Evolutionary conservation across 768 basidiomycete genomes (phyloP).

Genomic region (Russula olivacea): DNA sequence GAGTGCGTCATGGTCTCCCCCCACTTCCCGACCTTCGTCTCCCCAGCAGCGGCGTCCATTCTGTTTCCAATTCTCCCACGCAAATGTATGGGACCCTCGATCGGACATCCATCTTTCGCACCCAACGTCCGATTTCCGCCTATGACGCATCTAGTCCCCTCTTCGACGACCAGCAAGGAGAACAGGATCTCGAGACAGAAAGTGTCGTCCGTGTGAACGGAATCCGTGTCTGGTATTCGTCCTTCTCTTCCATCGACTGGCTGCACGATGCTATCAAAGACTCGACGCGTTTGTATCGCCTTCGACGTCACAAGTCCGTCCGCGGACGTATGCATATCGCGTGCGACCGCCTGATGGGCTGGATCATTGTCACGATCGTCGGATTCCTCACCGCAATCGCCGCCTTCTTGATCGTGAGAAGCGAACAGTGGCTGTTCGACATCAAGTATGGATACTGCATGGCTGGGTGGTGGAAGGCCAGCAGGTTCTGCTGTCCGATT

Average conservation of each 20-base stretch:
- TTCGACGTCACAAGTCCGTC: conserved; percentile 64
- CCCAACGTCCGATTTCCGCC: conserved; percentile 62
- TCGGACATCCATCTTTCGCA: conserved; percentile 36
- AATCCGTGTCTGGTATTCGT: conserved; percentile 87
- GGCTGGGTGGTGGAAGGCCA: conserved; percentile 63
- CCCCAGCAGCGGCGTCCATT: conserved; percentile 24
- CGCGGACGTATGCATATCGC: conserved; percentile 57
- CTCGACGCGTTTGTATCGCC: conserved; percentile 68
- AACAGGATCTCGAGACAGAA: conserved; percentile 43
- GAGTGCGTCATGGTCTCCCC: conserved; percentile 35
- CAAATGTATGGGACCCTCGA: conserved; percentile 29
- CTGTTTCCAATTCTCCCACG: conserved; percentile 34
- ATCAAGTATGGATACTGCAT: conserved; percentile 86
- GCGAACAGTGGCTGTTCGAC: conserved; percentile 88
- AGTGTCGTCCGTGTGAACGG: conserved; percentile 63
- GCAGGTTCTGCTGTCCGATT: conserved; percentile 73
- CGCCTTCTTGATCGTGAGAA: conserved; percentile 80
- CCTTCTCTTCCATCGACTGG: conserved; percentile 92
- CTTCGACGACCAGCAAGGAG: conserved; percentile 31
- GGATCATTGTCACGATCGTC: conserved; percentile 85
- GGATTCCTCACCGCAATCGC: conserved; percentile 80
- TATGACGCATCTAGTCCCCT: conserved; percentile 52
- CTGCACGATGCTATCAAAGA: conserved; percentile 95
- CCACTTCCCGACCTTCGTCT: conserved; percentile 35
- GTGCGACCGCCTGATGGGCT: conserved; percentile 76